Base-by-base conservation (phyloP, 192 early-diverging fungal genomes). In the Coemansia aciculifera region DNA sequence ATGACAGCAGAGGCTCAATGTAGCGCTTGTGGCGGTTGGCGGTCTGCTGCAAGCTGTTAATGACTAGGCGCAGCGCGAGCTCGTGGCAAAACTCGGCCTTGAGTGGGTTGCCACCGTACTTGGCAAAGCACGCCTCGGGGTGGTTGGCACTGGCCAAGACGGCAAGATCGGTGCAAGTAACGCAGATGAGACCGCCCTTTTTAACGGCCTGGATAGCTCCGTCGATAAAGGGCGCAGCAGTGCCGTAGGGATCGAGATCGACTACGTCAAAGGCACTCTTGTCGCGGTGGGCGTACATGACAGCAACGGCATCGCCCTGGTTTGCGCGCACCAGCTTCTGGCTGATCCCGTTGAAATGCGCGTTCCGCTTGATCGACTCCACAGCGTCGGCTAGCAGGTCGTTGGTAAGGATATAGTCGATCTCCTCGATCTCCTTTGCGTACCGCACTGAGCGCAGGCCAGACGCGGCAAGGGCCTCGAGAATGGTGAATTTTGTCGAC, bases 141-240 rank as follows among this genome's bases (percentile, higher is more conserved):
- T 92, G 87, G 76, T 88, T 99, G 84, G 78, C 90, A 56, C 95
- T 94, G 68, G 95, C 93, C 15, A 99, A 86, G 19, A 96, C 87
- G 7, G 94, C 95, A 81, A 98, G 81, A 87, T 99, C 98, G 2
- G 98, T 99, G 81, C 96, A 99, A 3, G 98, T 99, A 6, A 99
- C 90, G 73, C 96, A 98, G 32, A 99, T 85, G 17, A 99, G 79
- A 2, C 92, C 92, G 81, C 91, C 95, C 65, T 94, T 95, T 46
- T 96, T 90, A 11, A 97, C 94, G 2, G 94, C 87, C 62, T 98
- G 93, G 5, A 99, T 90, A 3, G 96, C 95, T 10, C 88, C 95
- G 72, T 99, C 98, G 17, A 98, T 72, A 74, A 99, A 99, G 5
- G 95, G 96, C 0, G 96, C 86, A 0, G 96, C 96, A 1, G 94